Evolutionary conservation across 1,284 basidiomycete species (phyloP).

Genomic region (Ustilago loliicola): DNA sequence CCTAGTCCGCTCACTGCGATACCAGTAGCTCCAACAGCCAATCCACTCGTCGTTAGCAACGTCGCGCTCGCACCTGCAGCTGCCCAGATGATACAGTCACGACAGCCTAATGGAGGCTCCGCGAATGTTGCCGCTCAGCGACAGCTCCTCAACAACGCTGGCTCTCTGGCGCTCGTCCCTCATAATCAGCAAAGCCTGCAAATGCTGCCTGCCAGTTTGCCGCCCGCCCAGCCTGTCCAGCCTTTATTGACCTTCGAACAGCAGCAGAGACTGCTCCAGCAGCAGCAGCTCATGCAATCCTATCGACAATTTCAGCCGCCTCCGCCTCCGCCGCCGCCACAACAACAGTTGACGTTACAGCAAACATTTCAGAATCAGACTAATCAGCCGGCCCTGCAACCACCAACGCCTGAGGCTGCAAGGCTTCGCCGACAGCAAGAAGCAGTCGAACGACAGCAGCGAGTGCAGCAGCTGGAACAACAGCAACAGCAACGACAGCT

Average conservation of each 20-base stretch:
- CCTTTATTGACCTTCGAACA: neutral
- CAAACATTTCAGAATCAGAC: slow-evolving; percentile 10
- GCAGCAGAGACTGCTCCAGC: neutral
- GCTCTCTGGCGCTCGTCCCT: neutral
- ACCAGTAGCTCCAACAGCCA: neutral
- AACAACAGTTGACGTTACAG: slow-evolving; percentile 11
- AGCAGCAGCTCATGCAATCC: neutral
- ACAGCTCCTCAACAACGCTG: slow-evolving; percentile 3
- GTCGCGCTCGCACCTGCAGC: neutral
- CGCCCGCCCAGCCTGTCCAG: neutral
- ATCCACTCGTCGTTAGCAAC: neutral
- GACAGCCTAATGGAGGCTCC: neutral
- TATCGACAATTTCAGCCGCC: neutral
- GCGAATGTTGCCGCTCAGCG: neutral
- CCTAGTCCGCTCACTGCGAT: neutral
- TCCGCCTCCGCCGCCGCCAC: neutral
- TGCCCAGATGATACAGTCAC: neutral
- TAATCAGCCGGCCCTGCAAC: neutral
- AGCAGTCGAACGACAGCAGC: neutral
- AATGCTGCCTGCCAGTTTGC: neutral
- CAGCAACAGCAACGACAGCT: slow-evolving; percentile 3
- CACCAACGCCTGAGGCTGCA: neutral
- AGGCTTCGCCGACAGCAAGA: neutral
- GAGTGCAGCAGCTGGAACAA: neutral
- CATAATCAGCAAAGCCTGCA: slow-evolving; percentile 1